Base-by-base conservation (phyloP, 345 rosid genomes). In the Eucalyptus marginata region DNA sequence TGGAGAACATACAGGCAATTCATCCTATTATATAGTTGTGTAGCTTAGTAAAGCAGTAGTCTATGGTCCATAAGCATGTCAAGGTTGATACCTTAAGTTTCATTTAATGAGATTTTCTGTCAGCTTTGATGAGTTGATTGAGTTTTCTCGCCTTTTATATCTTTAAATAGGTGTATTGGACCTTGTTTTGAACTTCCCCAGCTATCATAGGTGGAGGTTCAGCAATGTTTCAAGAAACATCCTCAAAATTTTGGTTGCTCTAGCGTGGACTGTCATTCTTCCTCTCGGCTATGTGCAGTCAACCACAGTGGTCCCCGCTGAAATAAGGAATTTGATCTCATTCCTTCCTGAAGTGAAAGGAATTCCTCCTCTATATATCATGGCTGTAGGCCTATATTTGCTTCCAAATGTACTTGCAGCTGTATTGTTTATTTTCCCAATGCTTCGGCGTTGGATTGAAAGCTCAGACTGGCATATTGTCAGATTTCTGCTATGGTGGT, bases 381-480 rank as follows among this genome's bases (percentile, higher is more conserved):
- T 95, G 95, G 98, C 99, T 87, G 98, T 95, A 88, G 95, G 89
- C 20, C 49, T 96, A 90, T 97, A 98, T 92, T 90, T 98, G 95
- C 89, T 96, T 64, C 98, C 98, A 90, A 98, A 98, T 92, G 80
- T 95, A 76, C 93, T 98, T 89, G 92, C 97, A 64, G 97, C 98
- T 88, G 91, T 89, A 88, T 95, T 97, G 93, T 98, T 98, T 90
- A 92, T 97, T 91, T 98, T 98, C 76, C 99, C 99, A 87, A 97
- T 98, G 99, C 95, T 98, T 68, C 93, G 99, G 49, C 97, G 98
- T 86, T 98, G 98, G 97, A 98, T 98, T 91, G 99, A 98, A 93
- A 97, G 95, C 93, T 98, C 99, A 86, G 98, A 97, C 92, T 97
- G 99, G 99, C 95, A 93, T 91, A 92, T 97, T 86, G 87, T 98